Conservation (phyloP, 208 protist genomes). For the Leishmania arabica region DNA sequence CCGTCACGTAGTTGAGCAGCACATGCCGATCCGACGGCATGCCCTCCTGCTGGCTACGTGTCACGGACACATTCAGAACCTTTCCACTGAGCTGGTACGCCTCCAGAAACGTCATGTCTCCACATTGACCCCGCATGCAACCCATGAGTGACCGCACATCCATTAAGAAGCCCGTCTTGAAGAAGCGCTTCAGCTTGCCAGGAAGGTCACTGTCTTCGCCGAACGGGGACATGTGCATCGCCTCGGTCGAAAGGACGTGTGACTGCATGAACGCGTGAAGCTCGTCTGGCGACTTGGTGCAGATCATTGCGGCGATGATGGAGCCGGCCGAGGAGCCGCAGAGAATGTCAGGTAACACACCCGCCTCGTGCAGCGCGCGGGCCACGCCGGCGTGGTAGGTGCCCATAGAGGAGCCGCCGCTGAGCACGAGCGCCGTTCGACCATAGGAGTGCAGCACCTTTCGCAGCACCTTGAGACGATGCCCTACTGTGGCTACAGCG, state of each 20-base stretch:
- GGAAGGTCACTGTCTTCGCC: slow-evolving; percentile 37
- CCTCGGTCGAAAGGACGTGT: slow-evolving; percentile 42
- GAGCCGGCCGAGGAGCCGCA: slow-evolving; percentile 73
- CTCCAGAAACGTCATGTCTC: slow-evolving; percentile 88
- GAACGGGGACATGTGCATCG: slow-evolving; percentile 60
- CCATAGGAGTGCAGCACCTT: slow-evolving; percentile 65
- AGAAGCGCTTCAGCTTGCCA: slow-evolving; percentile 58
- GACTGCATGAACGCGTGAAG: slow-evolving; percentile 46
- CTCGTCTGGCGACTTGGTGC: slow-evolving; percentile 49
- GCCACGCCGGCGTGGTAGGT: slow-evolving; percentile 82
- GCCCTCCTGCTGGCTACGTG: slow-evolving; percentile 45
- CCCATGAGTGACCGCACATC: slow-evolving; percentile 72
- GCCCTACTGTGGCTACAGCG: background rate
- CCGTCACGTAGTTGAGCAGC: slow-evolving; percentile 85
- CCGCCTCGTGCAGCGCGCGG: slow-evolving; percentile 57
- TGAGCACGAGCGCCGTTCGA: slow-evolving; percentile 77
- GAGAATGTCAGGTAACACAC: slow-evolving; percentile 73
- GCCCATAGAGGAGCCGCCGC: slow-evolving; percentile 72
- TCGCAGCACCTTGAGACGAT: slow-evolving; percentile 54
- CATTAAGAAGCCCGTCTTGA: slow-evolving; percentile 81
- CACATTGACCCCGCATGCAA: slow-evolving; percentile 64
- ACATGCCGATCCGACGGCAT: slow-evolving; percentile 47
- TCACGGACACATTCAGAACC: slow-evolving; percentile 87
- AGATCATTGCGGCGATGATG: slow-evolving; percentile 77
- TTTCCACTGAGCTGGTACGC: slow-evolving; percentile 74